Percentiles rank a stretch among this genome's conserved stretches.
These are phyloP conservation scores for Botrytis medusae DNA, from an alignment of 2,329 filamentous ascomycete species.

Conservation along the genomic window DNA sequence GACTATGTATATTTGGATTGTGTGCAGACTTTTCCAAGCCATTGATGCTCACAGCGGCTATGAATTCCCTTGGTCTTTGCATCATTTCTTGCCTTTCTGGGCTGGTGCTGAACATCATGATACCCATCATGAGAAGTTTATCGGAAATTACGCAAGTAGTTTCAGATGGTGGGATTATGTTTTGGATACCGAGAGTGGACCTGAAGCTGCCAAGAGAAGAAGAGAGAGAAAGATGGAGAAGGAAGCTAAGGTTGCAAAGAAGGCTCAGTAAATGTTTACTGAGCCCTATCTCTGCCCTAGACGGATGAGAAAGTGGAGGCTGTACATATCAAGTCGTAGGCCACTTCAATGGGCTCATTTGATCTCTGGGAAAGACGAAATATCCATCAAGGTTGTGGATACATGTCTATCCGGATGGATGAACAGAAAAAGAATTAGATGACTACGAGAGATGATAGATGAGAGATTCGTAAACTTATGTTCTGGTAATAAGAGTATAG, in stretches of 20 bases:
- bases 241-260: constrained; percentile 63
- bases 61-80: constrained; percentile 96
- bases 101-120: constrained; percentile 96
- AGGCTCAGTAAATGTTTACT: constrained; percentile 37
- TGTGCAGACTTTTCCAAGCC: constrained; percentile 90
- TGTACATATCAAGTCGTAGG: neutral
- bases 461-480: constrained; percentile 4
- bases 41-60: constrained; percentile 98
- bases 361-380: neutral
- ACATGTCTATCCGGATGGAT: neutral
- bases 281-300: neutral
- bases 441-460: constrained; percentile 11
- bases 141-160: constrained; percentile 96
- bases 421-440: neutral
- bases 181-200: constrained; percentile 89
- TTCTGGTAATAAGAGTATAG: constrained; percentile 4
- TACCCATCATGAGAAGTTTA: constrained; percentile 95
- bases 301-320: neutral
- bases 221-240: constrained; percentile 71
- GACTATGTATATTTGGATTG: constrained; percentile 98
- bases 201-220: constrained; percentile 80
- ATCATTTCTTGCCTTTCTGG: constrained; percentile 97
- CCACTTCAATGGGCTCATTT: neutral
- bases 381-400: neutral
- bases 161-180: constrained; percentile 99